phyloP scores from a whole-genome alignment of 768 basidiomycete genomes.

The Kwoniella mangroviensis region DNA sequence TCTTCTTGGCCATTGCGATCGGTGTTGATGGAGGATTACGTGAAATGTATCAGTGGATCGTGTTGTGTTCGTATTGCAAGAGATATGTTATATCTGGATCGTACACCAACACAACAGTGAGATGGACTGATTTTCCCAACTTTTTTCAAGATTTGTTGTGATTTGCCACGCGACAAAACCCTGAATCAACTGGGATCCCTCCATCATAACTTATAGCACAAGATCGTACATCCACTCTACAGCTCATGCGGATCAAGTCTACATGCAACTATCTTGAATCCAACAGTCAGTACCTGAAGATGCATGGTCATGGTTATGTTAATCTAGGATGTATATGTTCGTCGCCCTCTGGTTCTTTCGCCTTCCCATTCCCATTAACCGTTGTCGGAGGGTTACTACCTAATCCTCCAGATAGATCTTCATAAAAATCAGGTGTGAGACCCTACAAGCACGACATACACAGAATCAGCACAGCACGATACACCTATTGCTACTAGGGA shows the following conservation, averaged over 20 bases:
- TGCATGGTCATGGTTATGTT: slow-evolving; percentile 2
- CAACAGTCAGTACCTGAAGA: no score
- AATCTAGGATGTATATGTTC: slow-evolving; percentile 40
- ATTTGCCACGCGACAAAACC: neutral
- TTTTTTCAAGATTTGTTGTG: neutral
- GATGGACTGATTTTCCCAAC: neutral
- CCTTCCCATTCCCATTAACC: neutral
- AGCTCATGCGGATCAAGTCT: no score
- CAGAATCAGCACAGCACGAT: neutral
- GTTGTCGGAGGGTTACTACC: neutral
- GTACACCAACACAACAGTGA: no score
- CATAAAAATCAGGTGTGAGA: slow-evolving; percentile 72
- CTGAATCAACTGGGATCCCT: no score
- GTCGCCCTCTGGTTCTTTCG: slow-evolving; percentile 29
- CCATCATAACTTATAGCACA: no score
- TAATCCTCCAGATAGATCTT: slow-evolving; percentile 65
- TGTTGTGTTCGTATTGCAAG: neutral
- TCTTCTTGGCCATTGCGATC: slow-evolving; percentile 25
- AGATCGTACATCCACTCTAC: no score
- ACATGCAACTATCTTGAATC: no score
- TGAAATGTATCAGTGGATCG: no score
- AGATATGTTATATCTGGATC: neutral
- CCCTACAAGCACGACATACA: slow-evolving; percentile 49
- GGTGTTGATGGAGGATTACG: neutral
- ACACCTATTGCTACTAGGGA: neutral